phyloP scores from a whole-genome alignment of 176 grass and related monocot species.

The Musa itinerans region DNA sequence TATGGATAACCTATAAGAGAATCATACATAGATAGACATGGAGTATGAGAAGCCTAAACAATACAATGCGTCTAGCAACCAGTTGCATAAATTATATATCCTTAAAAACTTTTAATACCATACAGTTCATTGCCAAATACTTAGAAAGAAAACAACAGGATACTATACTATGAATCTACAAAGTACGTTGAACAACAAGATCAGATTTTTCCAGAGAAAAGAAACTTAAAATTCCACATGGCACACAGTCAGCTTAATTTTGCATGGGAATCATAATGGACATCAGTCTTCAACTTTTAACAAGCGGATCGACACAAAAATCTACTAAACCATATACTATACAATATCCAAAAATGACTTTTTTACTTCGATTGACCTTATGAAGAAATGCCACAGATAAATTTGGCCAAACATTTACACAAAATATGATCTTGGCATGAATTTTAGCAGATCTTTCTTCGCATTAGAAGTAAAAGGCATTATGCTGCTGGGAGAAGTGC shows the following conservation, averaged over 20 bases:
- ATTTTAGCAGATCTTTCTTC: no score
- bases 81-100: not conserved
- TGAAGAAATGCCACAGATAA: no score
- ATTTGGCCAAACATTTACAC: no score
- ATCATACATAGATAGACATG: not conserved
- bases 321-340: no score
- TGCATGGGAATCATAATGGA: not conserved
- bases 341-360: no score
- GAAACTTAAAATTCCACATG: not conserved
- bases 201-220: not conserved
- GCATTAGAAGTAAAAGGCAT: no score
- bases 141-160: not conserved
- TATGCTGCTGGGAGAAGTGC: no score
- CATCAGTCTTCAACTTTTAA: not conserved
- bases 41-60: not conserved
- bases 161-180: not conserved
- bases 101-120: not conserved
- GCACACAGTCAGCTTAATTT: not conserved
- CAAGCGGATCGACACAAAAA: not conserved
- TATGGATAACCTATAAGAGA: conserved; percentile 66
- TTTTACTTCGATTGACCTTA: no score
- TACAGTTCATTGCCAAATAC: not conserved
- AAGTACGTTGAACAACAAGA: not conserved
- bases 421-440: not conserved
- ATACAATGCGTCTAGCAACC: not conserved